Percentiles rank a stretch among this genome's conserved stretches.
Conservation (phyloP, 2,329 filamentous ascomycete genomes). For the Stachybotrys elegans region DNA sequence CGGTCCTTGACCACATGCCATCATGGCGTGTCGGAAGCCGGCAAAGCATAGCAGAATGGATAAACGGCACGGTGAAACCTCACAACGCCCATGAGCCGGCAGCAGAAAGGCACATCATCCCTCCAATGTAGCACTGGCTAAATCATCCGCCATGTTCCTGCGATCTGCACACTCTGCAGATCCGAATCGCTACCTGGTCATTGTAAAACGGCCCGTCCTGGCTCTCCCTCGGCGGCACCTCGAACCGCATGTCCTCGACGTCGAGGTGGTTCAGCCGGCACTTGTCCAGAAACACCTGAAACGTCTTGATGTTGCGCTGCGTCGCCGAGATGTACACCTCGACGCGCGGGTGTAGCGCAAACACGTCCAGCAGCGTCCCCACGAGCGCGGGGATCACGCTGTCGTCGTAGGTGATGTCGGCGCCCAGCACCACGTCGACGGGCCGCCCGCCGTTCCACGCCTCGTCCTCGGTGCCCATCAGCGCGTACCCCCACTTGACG, state of each 20-base stretch:
- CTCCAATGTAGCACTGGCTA: too few species aligned
- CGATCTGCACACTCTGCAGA: constrained; percentile 30
- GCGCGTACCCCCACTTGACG: constrained; percentile 59
- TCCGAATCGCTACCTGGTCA: constrained; percentile 53
- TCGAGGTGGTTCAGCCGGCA: constrained; percentile 45
- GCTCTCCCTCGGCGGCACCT: constrained; percentile 26
- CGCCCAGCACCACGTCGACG: constrained; percentile 65
- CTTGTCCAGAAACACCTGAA: constrained; percentile 55
- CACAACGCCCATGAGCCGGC: too few species aligned
- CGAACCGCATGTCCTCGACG: constrained; percentile 38
- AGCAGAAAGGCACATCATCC: too few species aligned
- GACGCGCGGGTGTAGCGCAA: constrained; percentile 49
- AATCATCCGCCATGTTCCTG: too few species aligned
- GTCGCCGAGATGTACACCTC: constrained; percentile 65
- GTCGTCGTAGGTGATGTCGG: constrained; percentile 74
- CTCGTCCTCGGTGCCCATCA: constrained; percentile 53
- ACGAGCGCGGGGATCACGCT: constrained; percentile 58
- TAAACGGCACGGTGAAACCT: too few species aligned
- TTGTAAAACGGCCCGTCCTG: constrained; percentile 63
- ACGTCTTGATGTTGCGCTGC: constrained; percentile 65
- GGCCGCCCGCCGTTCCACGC: constrained; percentile 41
- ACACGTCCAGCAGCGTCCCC: constrained; percentile 58
- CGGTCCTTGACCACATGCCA: too few species aligned
- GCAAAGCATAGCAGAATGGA: too few species aligned
- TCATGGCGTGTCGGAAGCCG: too few species aligned